Percentiles rank a stretch among this genome's conserved stretches.
These are phyloP conservation scores for Enteropsectra breve DNA, from an alignment of 371 early-diverging fungal species.

Conservation along the genomic window DNA sequence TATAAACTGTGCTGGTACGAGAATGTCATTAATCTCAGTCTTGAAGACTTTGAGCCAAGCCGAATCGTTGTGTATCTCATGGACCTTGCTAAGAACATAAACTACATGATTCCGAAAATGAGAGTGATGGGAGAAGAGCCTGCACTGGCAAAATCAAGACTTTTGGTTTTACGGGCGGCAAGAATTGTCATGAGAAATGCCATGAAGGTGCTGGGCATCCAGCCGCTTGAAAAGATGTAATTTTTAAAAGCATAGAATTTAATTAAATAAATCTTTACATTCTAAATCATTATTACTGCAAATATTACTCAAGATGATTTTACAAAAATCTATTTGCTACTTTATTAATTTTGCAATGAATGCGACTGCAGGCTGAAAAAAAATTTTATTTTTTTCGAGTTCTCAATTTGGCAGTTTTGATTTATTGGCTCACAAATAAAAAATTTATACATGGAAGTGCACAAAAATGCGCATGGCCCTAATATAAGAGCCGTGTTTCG, in stretches of 20 bases:
- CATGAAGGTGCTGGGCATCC: conserved; percentile 66
- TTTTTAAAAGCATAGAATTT: not conserved
- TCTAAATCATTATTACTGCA: not conserved
- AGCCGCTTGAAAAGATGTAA: conserved; percentile 76
- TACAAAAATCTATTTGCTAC: too few relatives aligned
- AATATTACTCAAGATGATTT: too few relatives aligned
- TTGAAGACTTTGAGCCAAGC: conserved; percentile 73
- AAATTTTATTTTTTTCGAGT: not conserved
- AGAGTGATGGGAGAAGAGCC: conserved; percentile 69
- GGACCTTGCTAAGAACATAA: conserved; percentile 72
- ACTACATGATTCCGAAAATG: conserved; percentile 69
- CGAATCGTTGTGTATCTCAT: conserved; percentile 78
- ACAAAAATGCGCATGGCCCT: too few relatives aligned
- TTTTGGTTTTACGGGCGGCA: conserved; percentile 68
- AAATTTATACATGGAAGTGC: too few relatives aligned
- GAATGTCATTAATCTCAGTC: conserved; percentile 64
- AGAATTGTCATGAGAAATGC: conserved; percentile 69
- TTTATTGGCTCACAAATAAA: not conserved
- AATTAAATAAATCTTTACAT: not conserved
- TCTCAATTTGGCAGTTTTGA: not conserved
- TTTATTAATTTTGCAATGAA: not conserved
- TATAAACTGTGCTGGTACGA: conserved; percentile 78
- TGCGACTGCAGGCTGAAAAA: not conserved
- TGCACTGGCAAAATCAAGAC: conserved; percentile 70
- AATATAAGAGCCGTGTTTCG: too few relatives aligned